Evolutionary conservation across 169 alveolate genomes (phyloP).

Genomic region (Eimeria necatrix): DNA sequence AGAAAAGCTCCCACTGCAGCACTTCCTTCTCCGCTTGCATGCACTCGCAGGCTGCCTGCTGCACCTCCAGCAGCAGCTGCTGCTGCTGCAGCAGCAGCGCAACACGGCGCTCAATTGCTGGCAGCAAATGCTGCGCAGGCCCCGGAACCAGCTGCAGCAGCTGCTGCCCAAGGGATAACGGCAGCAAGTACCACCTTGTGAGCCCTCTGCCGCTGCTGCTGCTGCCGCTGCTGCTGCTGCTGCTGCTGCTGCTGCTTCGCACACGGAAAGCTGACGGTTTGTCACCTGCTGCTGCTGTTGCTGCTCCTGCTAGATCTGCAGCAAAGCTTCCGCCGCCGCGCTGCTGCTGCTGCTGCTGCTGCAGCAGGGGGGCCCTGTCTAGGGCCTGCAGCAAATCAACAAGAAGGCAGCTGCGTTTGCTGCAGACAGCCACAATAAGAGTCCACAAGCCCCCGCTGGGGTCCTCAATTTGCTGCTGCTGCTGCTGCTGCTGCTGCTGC

Average conservation of each 20-base stretch:
- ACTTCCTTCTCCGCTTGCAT: conserved; percentile 25
- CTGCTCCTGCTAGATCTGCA: neutral
- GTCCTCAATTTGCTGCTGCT: conserved; percentile 36
- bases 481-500: conserved; percentile 30
- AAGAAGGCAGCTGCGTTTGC: neutral
- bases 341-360: conserved; percentile 26
- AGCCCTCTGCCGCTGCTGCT: conserved; percentile 23
- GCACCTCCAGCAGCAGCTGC: conserved; percentile 54
- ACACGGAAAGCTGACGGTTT: no score
- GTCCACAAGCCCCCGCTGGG: neutral
- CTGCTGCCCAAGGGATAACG: conserved; percentile 32
- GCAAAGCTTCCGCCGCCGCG: no score
- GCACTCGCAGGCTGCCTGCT: conserved; percentile 35
- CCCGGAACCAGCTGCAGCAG: conserved; percentile 24
- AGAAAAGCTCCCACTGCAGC: conserved; percentile 28
- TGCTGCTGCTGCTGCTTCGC: neutral
- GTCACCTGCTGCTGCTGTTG: conserved; percentile 11
- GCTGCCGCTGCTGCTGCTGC: conserved; percentile 44
- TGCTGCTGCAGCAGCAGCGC: conserved; percentile 59
- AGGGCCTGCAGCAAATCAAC: neutral
- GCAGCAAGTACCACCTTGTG: conserved; percentile 3
- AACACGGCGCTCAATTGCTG: conserved; percentile 43
- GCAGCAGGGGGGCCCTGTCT: conserved; percentile 11
- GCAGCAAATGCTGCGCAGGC: conserved; percentile 24
- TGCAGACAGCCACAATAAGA: conserved; percentile 18